Evolutionary conservation across 176 grass and related monocot genomes (phyloP).

Genomic region (Elymus sibiricus): DNA sequence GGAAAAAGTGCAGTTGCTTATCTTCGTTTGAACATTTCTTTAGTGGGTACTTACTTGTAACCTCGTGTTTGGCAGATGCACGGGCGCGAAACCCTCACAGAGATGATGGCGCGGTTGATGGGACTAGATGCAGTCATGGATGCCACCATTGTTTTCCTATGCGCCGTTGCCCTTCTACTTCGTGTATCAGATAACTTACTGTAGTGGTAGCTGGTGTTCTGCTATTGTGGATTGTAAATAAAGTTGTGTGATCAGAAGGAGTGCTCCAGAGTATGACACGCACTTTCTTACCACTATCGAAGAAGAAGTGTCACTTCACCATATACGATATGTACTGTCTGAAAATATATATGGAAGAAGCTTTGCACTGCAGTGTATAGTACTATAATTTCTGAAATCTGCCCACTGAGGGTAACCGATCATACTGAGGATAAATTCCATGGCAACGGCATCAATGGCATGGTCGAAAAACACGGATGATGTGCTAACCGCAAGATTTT

Average conservation of each 20-base stretch:
- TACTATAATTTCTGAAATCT: neutral
- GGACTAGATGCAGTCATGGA: constrained; percentile 40
- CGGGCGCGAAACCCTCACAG: constrained; percentile 18
- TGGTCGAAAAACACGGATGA: too few relatives aligned
- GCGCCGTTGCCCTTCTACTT: constrained; percentile 33
- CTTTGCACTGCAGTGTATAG: neutral
- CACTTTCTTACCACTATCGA: neutral
- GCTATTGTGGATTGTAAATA: constrained; percentile 13
- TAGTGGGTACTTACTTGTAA: constrained; percentile 4
- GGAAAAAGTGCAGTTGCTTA: neutral
- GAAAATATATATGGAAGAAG: neutral
- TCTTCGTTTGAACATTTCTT: neutral
- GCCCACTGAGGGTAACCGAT: too few relatives aligned
- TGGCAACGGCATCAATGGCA: too few relatives aligned
- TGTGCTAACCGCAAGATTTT: too few relatives aligned
- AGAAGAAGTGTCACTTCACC: neutral
- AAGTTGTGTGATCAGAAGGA: neutral
- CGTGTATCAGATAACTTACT: constrained; percentile 37
- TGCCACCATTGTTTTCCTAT: constrained; percentile 39
- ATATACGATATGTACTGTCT: neutral
- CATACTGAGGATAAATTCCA: too few relatives aligned
- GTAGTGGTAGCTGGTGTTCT: constrained; percentile 4
- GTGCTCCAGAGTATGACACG: neutral
- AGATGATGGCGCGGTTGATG: constrained; percentile 19
- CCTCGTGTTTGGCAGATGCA: constrained; percentile 32